These are phyloP conservation scores for Saccharomyces pastorianus DNA, from an alignment of 1,139 yeast species.

Conservation along the genomic window DNA sequence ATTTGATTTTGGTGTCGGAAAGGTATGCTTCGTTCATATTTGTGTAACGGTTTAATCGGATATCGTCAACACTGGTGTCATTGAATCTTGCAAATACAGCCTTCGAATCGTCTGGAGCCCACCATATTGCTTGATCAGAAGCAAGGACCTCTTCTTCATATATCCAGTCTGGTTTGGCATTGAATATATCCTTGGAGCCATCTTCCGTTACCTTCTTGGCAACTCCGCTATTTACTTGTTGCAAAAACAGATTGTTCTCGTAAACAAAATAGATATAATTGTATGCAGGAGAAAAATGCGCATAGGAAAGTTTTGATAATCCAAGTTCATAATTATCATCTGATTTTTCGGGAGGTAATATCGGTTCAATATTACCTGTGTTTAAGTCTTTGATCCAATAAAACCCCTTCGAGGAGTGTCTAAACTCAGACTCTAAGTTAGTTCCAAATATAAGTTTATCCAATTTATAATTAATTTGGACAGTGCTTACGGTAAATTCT, in stretches of 20 bases:
- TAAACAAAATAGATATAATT: constrained; percentile 57
- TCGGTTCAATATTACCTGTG: constrained; percentile 36
- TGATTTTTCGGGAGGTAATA: constrained; percentile 27
- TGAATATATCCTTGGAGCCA: constrained; percentile 60
- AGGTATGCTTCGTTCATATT: constrained; percentile 39
- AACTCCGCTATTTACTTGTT: constrained; percentile 37
- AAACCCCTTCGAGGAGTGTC: constrained; percentile 63
- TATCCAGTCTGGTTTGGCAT: constrained; percentile 94
- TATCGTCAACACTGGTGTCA: constrained; percentile 61
- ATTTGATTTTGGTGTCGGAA: constrained; percentile 60
- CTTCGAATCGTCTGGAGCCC: constrained; percentile 67
- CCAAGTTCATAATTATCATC: constrained; percentile 12
- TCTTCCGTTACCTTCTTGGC: constrained; percentile 46
- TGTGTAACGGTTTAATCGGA: constrained; percentile 58
- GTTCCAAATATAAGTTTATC: constrained; percentile 30
- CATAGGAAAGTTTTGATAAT: constrained; percentile 38
- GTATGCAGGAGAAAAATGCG: constrained; percentile 71
- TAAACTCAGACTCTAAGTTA: constrained; percentile 44
- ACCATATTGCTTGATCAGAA: constrained; percentile 67
- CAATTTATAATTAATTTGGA: constrained; percentile 27
- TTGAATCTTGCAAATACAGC: constrained; percentile 60
- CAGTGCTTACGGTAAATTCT: constrained; percentile 16
- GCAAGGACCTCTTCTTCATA: constrained; percentile 86
- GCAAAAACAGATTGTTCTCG: constrained; percentile 58
- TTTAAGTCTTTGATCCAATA: constrained; percentile 56